These are phyloP conservation scores for Corymbia citriodora DNA, from an alignment of 441 rosid genomes.

Conservation along the genomic window DNA sequence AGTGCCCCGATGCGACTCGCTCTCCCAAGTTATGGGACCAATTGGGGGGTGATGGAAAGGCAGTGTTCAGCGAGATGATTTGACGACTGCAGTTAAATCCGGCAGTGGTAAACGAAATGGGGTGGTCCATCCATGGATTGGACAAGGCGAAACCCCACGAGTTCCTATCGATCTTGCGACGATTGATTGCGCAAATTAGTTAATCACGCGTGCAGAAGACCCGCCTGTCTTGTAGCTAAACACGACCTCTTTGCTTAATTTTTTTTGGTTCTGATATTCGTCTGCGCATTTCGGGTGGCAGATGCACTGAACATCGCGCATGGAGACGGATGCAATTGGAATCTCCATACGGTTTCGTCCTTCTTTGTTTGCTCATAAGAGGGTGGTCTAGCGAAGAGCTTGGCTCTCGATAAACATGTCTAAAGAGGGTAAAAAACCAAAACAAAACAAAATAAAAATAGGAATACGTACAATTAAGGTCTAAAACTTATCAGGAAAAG, in stretches of 20 bases:
- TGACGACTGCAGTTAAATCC: not conserved
- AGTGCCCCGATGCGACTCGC: not conserved
- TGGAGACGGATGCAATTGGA: not conserved
- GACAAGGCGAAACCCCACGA: not conserved
- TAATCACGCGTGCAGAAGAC: not conserved
- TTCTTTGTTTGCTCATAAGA: not conserved
- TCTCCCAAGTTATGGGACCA: not conserved
- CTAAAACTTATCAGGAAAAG: too few relatives aligned
- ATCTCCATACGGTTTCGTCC: not conserved
- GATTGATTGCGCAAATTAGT: not conserved
- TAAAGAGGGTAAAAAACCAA: not conserved
- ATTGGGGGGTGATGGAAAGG: not conserved
- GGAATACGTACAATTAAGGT: too few relatives aligned
- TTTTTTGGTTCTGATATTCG: not conserved
- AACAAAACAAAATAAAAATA: not conserved
- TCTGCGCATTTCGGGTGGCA: not conserved
- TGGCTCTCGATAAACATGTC: not conserved
- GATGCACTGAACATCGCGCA: not conserved
- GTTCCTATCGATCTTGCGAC: not conserved
- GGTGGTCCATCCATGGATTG: not conserved
- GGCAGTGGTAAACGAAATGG: not conserved
- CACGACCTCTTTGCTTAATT: not conserved
- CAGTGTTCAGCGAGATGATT: not conserved
- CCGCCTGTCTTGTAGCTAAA: not conserved
- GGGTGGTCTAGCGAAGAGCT: not conserved